Base-by-base conservation (phyloP, 768 basidiomycete species). In the Kockovaella imperatae region DNA sequence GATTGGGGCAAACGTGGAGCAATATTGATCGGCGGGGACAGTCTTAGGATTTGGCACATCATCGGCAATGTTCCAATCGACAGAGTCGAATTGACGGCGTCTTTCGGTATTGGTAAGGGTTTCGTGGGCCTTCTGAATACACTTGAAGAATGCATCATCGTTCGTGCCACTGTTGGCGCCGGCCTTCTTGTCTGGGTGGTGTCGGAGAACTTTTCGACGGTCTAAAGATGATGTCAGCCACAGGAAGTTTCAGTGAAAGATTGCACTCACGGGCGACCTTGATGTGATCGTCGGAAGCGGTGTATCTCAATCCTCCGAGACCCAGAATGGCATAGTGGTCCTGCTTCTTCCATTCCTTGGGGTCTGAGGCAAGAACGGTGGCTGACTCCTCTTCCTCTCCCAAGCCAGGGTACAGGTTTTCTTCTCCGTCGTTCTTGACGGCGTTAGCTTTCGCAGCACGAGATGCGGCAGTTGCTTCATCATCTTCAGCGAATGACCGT, bases 271-370 rank as follows among this genome's bases (percentile, higher is more conserved):
- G 90, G 56, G 95, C 87, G 63, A 93, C 80, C 71, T 89, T 91
- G 70, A 99, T 99, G 68, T 99, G 95, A 49, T 82, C 91, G 17
- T 83, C 77, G 20, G 79, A 86, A 10, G 95, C 91, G 54, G 77
- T 79, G 77, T 84, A 86, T 52, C 95, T 79, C 49, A 95, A 77
- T 64, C 84, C 83, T 31, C 89, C 90, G 7, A 99, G 79, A 57
- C 95, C 95, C 45, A 99, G 83, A 32, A 99, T 88, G 47, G 86
- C 86, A 67, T 99, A 99, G 68, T 96, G 87, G 69, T 99, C 93
- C 80, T 97, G 95, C 81, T 93, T 90, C 86, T 97, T 99, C 93
- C 95, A 97, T 67, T 93, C 89, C 73, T 96, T 96, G 5, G 93
- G 87, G 75, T 99, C 93, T n/a, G 82, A 75, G 36, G 75, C 68